phyloP scores from a whole-genome alignment of 2,329 filamentous ascomycete species.

The Cryphonectria naterciae region DNA sequence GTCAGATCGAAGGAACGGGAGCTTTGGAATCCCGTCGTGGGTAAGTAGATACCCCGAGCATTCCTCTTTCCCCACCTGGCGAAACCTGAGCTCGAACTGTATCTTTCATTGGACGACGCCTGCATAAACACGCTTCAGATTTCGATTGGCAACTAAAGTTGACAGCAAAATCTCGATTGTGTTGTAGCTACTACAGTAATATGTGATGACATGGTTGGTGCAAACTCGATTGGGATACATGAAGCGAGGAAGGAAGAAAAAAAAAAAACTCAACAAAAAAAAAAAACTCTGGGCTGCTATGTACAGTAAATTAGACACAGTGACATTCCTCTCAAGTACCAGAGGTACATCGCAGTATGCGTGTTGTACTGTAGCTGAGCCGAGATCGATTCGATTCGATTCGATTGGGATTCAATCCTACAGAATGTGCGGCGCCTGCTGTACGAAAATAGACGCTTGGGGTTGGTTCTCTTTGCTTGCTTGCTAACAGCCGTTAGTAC shows the following conservation, averaged over 20 bases:
- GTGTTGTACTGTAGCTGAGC: not conserved
- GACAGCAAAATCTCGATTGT: not conserved
- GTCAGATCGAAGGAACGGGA: constrained; percentile 11
- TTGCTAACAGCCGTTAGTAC: not conserved
- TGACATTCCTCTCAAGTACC: not conserved
- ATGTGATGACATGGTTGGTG: constrained; percentile 1
- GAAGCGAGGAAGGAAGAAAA: not conserved
- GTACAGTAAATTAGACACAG: constrained; percentile 4
- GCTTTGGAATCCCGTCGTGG: not conserved
- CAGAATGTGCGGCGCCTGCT: constrained; percentile 9
- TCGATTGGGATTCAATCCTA: constrained; percentile 4
- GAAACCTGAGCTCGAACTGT: constrained; percentile 3
- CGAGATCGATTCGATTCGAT: constrained; percentile 12
- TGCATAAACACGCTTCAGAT: constrained; percentile 10
- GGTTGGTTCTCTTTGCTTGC: not conserved
- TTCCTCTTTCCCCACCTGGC: constrained; percentile 6
- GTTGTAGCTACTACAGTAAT: not conserved
- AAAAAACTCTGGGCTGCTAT: not conserved
- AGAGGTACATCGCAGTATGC: not conserved
- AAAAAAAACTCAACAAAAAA: not conserved
- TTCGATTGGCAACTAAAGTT: constrained; percentile 10
- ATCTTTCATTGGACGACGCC: constrained; percentile 4
- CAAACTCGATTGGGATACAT: not conserved
- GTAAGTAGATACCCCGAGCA: not conserved
- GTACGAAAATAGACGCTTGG: constrained; percentile 3